phyloP scores from a whole-genome alignment of 306 rosid species.

The Lagenaria siceraria region DNA sequence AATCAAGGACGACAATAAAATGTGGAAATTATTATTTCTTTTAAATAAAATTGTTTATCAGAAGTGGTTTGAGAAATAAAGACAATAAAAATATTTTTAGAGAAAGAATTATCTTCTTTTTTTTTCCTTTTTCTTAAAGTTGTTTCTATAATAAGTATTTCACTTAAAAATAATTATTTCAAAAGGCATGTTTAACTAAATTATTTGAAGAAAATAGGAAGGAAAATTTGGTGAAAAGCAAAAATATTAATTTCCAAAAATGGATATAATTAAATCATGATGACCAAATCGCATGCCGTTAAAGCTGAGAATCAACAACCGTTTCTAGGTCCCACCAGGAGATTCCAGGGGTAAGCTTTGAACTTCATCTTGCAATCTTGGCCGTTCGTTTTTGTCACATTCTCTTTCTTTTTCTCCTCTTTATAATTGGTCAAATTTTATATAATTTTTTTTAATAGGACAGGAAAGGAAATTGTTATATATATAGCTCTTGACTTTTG shows the following conservation, averaged over 20 bases:
- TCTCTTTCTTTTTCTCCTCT: background rate
- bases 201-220: no score
- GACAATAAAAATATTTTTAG: no score
- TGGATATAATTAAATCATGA: background rate
- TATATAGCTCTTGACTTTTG: no score
- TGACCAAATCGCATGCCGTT: conserved; percentile 1
- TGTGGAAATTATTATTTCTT: no score
- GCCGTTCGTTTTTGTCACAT: background rate
- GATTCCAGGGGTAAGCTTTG: background rate
- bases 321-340: background rate
- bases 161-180: background rate
- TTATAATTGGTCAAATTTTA: background rate
- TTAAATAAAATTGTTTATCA: no score
- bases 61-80: no score
- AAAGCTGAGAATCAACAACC: conserved; percentile 5
- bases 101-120: no score
- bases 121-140: no score
- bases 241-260: background rate
- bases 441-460: background rate
- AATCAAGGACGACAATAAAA: no score
- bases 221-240: background rate
- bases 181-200: background rate
- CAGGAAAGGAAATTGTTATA: no score
- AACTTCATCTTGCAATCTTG: background rate
- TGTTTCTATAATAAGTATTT: no score